These are phyloP conservation scores for Aspergillus terreus DNA, from an alignment of 2,329 filamentous ascomycete genomes.

Conservation along the genomic window DNA sequence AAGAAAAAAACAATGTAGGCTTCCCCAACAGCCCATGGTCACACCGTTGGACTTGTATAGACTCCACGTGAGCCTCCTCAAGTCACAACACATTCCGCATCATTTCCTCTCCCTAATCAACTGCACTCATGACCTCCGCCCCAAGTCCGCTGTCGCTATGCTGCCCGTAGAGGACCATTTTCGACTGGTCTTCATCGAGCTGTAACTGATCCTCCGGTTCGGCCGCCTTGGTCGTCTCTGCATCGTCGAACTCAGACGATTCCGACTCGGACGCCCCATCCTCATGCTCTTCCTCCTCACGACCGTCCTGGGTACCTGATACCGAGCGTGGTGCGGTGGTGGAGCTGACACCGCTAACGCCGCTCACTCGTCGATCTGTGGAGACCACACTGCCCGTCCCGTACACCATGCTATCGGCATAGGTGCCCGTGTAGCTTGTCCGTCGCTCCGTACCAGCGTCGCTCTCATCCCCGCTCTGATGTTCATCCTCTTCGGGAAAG, in stretches of 20 bases:
- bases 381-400: conserved; percentile 39
- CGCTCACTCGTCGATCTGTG: conserved; percentile 35
- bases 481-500: conserved; percentile 62
- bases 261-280: conserved; percentile 1
- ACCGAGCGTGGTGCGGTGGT: conserved; percentile 22
- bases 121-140: conserved; percentile 23
- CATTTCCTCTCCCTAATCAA: conserved; percentile 4
- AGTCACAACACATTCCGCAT: neutral
- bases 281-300: conserved; percentile 11
- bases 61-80: conserved; percentile 1
- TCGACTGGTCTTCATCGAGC: conserved; percentile 19
- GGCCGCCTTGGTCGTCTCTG: conserved; percentile 15
- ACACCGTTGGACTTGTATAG: neutral
- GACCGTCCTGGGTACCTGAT: conserved; percentile 3
- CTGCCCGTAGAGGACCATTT: conserved; percentile 26
- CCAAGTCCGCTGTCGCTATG: conserved; percentile 29
- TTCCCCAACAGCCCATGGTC: neutral
- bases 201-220: conserved; percentile 13
- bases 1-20: conserved; percentile 11
- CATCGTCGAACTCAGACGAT: conserved; percentile 6
- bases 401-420: conserved; percentile 41
- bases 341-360: conserved; percentile 30
- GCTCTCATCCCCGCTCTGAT: conserved; percentile 43
- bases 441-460: conserved; percentile 48
- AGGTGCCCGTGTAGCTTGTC: conserved; percentile 41